Base-by-base conservation (phyloP, 306 rosid species). In the Castanospermum australe region DNA sequence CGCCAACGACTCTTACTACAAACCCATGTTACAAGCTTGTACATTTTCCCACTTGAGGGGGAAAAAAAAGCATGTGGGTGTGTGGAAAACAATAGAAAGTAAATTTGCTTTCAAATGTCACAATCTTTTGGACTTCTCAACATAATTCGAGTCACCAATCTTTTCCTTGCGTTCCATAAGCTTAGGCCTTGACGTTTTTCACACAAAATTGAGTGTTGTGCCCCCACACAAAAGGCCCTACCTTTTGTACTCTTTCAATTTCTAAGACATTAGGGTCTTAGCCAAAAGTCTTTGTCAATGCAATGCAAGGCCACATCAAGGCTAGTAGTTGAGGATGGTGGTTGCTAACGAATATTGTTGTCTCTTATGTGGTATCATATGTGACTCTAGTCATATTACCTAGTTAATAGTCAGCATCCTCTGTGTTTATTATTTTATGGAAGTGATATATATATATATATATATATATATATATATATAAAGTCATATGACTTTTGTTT, bases 291-390 rank as follows among this genome's bases (percentile, higher is more conserved):
- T 18, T 50, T 18, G 51, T 15, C 76, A 56, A 71, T 44, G 42
- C 11, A 30, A 35, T 33, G 38, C 38, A 39, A 41, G 44, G 59
- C 21, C 32, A 14, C 64, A 8, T 57, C 2, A 2, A 57, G 64
- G 2, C n/a, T 57, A 32, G 55, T 74, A 69, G 82, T 62, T 78
- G 67, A 18, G 61, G 50, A 52, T 72, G 44, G 75, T 78, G 68
- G 85, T 82, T 78, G 59, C 78, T 47, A 17, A 44, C 10, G 78
- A n/a, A 47, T 55, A 36, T 17, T 50, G 11, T 65, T 81, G 72
- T 78, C 86, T 77, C 86, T 20, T 21, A 41, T 60, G 50, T 20
- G 74, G 73, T 78, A 59, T 55, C 69, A 76, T 48, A 1, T 13
- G 11, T n/a, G 13, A 38, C n/a, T 7, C 6, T 35, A 13, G 1